Conservation (phyloP, 495 filamentous ascomycete species). For the Podospora appendiculata region DNA sequence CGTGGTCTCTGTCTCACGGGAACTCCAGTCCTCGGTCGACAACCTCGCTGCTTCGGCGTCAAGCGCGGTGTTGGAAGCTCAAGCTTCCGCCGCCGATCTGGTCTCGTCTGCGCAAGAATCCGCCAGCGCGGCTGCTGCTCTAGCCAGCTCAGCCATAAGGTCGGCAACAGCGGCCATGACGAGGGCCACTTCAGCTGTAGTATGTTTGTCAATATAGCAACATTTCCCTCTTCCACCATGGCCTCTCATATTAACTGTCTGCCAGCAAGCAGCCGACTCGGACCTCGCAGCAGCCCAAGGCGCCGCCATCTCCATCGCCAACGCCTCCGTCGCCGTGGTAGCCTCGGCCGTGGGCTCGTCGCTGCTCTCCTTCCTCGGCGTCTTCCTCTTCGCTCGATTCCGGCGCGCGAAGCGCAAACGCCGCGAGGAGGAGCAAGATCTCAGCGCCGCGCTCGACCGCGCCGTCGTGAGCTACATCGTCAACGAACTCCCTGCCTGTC, state of each 20-base stretch:
- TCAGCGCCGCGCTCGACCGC: constrained; percentile 18
- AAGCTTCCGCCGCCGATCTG: constrained; percentile 9
- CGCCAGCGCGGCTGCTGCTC: constrained; percentile 3
- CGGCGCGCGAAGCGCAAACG: constrained; percentile 10
- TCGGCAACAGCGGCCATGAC: background rate
- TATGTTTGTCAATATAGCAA: constrained; percentile 3
- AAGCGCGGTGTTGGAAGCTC: constrained; percentile 5
- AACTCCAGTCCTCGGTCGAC: constrained; percentile 8
- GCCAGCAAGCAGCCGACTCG: background rate
- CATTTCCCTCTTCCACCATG: background rate
- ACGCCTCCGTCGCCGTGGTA: constrained; percentile 10
- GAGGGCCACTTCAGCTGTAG: background rate
- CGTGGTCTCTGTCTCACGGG: constrained; percentile 2
- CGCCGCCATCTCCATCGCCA: constrained; percentile 2
- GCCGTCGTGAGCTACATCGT: constrained; percentile 22
- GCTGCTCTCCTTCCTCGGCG: constrained; percentile 13
- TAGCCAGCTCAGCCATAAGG: background rate
- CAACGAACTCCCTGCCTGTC: constrained; percentile 7
- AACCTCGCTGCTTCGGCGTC: constrained; percentile 9
- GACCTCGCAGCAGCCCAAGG: background rate
- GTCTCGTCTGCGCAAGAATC: constrained; percentile 5
- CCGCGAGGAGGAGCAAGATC: constrained; percentile 9
- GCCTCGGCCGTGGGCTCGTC: constrained; percentile 14
- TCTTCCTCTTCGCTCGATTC: constrained; percentile 12
- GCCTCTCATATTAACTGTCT: background rate